Evolutionary conservation across 768 basidiomycete species (phyloP).

Genomic region (Tremella yokohamensis): DNA sequence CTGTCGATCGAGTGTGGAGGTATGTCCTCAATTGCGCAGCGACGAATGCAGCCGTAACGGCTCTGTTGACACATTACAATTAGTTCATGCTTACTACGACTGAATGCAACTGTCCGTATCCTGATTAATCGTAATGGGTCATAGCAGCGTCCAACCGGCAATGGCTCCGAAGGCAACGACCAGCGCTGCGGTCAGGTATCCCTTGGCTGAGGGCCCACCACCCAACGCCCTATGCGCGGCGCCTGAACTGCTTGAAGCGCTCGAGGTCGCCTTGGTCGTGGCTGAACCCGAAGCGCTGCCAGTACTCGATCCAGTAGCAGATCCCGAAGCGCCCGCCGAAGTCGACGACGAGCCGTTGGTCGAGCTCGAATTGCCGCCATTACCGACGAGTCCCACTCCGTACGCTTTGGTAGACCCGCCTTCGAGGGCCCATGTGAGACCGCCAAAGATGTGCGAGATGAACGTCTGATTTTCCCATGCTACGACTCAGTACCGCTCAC

Average conservation of each 20-base stretch:
- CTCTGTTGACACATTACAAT: no score
- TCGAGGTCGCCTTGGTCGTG: background rate
- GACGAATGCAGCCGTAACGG: no score
- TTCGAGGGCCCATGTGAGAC: constrained; percentile 69
- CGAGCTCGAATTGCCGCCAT: constrained; percentile 16
- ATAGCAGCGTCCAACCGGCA: background rate
- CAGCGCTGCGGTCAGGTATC: background rate
- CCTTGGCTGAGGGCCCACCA: background rate
- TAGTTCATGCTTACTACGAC: no score
- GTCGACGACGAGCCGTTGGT: no score
- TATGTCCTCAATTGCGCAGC: no score
- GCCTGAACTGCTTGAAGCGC: background rate
- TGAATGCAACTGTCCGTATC: no score
- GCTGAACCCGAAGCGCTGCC: background rate
- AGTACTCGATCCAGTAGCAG: background rate
- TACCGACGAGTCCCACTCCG: constrained; percentile 65
- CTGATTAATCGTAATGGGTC: no score
- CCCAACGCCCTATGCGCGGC: background rate
- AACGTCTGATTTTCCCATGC: constrained; percentile 63
- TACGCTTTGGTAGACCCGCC: constrained; percentile 69
- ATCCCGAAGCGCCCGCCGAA: background rate
- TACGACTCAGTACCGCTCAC: background rate
- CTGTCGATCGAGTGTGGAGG: no score
- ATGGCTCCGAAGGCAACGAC: background rate
- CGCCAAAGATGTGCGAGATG: constrained; percentile 68